Percentiles rank a stretch among this genome's conserved stretches.
Evolutionary conservation across 768 basidiomycete species (phyloP).

Genomic region (Lentinula edodes): DNA sequence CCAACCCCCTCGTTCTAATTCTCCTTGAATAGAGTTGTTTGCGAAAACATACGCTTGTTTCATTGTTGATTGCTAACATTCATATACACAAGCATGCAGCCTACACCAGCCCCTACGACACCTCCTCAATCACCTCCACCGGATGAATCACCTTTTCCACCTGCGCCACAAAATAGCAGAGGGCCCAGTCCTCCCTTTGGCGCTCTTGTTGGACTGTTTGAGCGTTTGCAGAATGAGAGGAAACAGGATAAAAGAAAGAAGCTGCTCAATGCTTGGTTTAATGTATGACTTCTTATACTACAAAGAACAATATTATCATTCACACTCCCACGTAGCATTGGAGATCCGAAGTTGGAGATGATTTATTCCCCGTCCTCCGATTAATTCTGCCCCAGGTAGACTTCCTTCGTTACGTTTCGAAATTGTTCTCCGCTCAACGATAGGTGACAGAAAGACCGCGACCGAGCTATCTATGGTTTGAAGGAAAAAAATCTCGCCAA

Average conservation of each 20-base stretch:
- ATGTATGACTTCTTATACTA: conserved; percentile 41
- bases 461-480: conserved; percentile 86
- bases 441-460: conserved; percentile 78
- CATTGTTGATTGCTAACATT: neutral
- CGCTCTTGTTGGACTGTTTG: conserved; percentile 66
- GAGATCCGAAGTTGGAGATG: conserved; percentile 79
- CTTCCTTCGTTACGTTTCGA: neutral
- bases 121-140: conserved; percentile 61
- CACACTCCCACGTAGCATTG: conserved; percentile 51
- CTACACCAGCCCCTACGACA: conserved; percentile 27
- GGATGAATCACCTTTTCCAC: conserved; percentile 34
- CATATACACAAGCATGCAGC: conserved; percentile 41
- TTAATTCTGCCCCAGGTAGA: conserved; percentile 84
- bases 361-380: conserved; percentile 86
- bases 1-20: neutral
- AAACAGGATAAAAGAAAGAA: conserved; percentile 71
- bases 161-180: conserved; percentile 54
- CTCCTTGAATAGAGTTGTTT: too few relatives aligned
- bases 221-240: conserved; percentile 64
- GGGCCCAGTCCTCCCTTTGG: conserved; percentile 62
- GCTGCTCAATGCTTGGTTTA: conserved; percentile 74
- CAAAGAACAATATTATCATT: neutral
- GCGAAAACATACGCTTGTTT: too few relatives aligned
- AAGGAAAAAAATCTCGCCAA: conserved; percentile 96
- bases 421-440: neutral